Percentiles rank a stretch among this genome's conserved stretches.
These are phyloP conservation scores for Fusarium pseudograminearum DNA, from an alignment of 2,329 filamentous ascomycete genomes.

Conservation along the genomic window DNA sequence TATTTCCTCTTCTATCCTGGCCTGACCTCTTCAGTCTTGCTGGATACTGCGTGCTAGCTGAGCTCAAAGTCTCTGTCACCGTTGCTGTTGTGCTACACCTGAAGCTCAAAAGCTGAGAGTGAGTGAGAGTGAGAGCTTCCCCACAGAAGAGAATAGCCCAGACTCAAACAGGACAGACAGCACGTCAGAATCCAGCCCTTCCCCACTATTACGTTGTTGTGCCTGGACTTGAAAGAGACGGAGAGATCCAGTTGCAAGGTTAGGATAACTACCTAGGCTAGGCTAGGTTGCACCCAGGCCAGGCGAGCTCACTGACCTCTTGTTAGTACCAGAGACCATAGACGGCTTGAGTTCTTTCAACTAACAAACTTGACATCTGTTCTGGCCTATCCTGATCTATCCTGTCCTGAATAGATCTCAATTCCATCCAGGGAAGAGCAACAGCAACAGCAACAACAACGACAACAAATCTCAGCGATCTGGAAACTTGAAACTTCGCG, in stretches of 20 bases:
- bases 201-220: slow-evolving; percentile 37
- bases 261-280: slow-evolving; percentile 18
- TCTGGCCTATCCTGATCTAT: slow-evolving; percentile 9
- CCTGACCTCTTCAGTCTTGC: neutral
- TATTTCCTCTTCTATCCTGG: neutral
- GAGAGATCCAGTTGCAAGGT: slow-evolving; percentile 39
- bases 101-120: slow-evolving; percentile 15
- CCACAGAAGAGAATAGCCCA: slow-evolving; percentile 36
- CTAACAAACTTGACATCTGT: slow-evolving; percentile 4
- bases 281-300: slow-evolving; percentile 33
- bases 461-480: neutral
- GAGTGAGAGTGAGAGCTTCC: slow-evolving; percentile 34
- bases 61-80: neutral
- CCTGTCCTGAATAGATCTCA: neutral
- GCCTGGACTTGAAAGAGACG: slow-evolving; percentile 29
- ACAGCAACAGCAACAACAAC: neutral
- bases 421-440: neutral
- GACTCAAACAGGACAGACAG: slow-evolving; percentile 16
- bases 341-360: slow-evolving; percentile 41
- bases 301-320: slow-evolving; percentile 44
- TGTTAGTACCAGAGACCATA: slow-evolving; percentile 32
- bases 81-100: slow-evolving; percentile 6
- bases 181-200: slow-evolving; percentile 34
- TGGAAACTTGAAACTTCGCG: slow-evolving; percentile 2
- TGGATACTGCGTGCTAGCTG: neutral